Percentiles rank a stretch among this genome's conserved stretches.
phyloP scores from a whole-genome alignment of 2,329 filamentous ascomycete genomes.

The Fusarium sterilihyphosum region DNA sequence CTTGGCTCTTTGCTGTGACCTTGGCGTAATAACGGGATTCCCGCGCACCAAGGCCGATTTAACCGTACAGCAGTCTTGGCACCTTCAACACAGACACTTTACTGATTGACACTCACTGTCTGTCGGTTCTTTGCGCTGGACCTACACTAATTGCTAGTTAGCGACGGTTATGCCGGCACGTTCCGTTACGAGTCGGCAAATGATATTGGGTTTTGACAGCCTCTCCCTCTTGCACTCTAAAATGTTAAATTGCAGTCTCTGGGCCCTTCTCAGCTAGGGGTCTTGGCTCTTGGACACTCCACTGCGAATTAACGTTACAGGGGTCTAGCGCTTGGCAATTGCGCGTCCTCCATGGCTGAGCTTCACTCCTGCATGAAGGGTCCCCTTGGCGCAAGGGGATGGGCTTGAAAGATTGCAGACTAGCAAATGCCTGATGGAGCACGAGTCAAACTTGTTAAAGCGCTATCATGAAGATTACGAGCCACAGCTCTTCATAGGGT shows the following conservation, averaged over 20 bases:
- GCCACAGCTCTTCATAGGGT: background rate
- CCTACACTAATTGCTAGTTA: background rate
- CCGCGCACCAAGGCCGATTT: constrained; percentile 26
- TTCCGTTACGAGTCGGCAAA: background rate
- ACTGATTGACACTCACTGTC: background rate
- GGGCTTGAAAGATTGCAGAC: background rate
- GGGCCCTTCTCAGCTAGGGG: background rate
- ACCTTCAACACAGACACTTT: background rate
- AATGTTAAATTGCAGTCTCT: background rate
- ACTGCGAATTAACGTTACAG: background rate
- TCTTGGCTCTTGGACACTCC: constrained; percentile 4
- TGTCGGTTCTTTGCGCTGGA: background rate
- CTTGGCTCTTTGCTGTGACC: constrained; percentile 24
- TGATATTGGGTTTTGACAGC: background rate
- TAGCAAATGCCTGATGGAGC: background rate
- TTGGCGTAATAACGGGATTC: constrained; percentile 31
- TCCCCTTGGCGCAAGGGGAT: constrained; percentile 6
- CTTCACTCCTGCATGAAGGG: constrained; percentile 20
- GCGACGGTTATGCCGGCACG: background rate
- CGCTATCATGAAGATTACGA: background rate
- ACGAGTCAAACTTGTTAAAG: background rate
- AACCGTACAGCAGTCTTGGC: constrained; percentile 36
- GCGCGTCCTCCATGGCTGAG: constrained; percentile 35
- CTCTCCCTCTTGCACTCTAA: background rate
- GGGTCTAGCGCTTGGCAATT: constrained; percentile 23